Conservation (phyloP, 179 eudicot species). For the Carnegiea gigantea region DNA sequence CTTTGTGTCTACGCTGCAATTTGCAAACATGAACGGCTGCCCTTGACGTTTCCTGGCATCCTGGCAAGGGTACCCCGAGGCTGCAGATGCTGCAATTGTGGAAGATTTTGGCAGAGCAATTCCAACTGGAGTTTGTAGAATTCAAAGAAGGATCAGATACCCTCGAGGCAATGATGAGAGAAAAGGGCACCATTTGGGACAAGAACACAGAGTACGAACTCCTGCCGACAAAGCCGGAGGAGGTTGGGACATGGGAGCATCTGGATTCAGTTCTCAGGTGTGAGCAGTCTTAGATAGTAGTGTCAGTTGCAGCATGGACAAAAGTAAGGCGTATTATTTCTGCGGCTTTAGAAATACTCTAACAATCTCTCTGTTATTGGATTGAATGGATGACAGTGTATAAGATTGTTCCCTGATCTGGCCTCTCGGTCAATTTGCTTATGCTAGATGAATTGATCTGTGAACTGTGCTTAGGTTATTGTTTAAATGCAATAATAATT, state of each 20-base stretch:
- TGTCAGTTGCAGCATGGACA: slow-evolving; percentile 31
- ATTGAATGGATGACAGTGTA: slow-evolving; percentile 24
- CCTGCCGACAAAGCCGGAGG: slow-evolving; percentile 34
- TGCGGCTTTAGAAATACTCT: slow-evolving; percentile 40
- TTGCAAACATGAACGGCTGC: slow-evolving; percentile 26
- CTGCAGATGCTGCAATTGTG: slow-evolving; percentile 49
- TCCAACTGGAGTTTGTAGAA: slow-evolving; percentile 33
- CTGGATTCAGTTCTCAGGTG: not conserved
- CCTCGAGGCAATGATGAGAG: slow-evolving; percentile 39
- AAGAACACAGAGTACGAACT: slow-evolving; percentile 31
- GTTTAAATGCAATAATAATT: too few relatives aligned
- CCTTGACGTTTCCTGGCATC: slow-evolving; percentile 33
- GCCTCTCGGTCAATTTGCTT: too few relatives aligned
- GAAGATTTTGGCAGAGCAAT: slow-evolving; percentile 42
- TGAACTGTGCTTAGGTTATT: too few relatives aligned
- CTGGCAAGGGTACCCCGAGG: slow-evolving; percentile 25
- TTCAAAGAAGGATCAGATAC: slow-evolving; percentile 18
- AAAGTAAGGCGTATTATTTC: slow-evolving; percentile 51
- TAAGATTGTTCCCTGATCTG: slow-evolving; percentile 37
- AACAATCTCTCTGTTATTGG: slow-evolving; percentile 40
- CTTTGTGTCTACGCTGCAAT: slow-evolving; percentile 27
- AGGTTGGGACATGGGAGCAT: slow-evolving; percentile 36
- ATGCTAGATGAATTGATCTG: too few relatives aligned
- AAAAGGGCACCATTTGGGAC: slow-evolving; percentile 34
- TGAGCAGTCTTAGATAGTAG: slow-evolving; percentile 20